Evolutionary conservation across 2,329 filamentous ascomycete species (phyloP).

Genomic region (Ascochyta pisi): DNA sequence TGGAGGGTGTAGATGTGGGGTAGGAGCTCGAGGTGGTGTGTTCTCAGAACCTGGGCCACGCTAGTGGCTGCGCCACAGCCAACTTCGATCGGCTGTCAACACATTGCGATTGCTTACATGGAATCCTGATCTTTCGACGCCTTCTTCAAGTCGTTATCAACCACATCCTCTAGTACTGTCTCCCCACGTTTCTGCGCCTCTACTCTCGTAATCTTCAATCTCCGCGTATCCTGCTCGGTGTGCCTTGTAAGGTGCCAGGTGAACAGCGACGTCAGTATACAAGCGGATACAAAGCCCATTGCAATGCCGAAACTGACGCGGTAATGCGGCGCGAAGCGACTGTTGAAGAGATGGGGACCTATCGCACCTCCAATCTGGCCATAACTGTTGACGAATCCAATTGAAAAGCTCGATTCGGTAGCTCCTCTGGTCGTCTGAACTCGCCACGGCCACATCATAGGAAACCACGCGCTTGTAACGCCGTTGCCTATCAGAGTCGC

Average conservation of each 20-base stretch:
- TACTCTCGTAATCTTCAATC: conserved; percentile 22
- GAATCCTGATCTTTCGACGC: not conserved
- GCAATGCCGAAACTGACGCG: conserved; percentile 48
- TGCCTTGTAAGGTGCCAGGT: conserved; percentile 54
- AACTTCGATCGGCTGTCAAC: no score
- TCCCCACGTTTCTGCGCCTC: conserved; percentile 19
- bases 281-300: conserved; percentile 48
- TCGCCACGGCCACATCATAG: conserved; percentile 52
- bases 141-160: conserved; percentile 23
- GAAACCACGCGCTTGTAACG: conserved; percentile 23
- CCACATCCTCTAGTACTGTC: conserved; percentile 23
- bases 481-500: conserved; percentile 24
- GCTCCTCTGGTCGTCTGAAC: conserved; percentile 39
- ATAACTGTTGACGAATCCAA: conserved; percentile 54
- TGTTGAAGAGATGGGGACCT: conserved; percentile 54
- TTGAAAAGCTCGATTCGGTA: conserved; percentile 55
- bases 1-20: no score
- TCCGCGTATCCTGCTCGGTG: conserved; percentile 49
- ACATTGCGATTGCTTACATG: no score
- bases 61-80: no score
- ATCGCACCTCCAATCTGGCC: conserved; percentile 57
- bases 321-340: conserved; percentile 52
- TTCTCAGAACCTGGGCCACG: no score
- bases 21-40: no score
- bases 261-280: conserved; percentile 48